Percentiles rank a stretch among this genome's conserved stretches.
These are phyloP conservation scores for Tolypocladium cylindrosporum DNA, from an alignment of 2,329 filamentous ascomycete genomes.

Conservation along the genomic window DNA sequence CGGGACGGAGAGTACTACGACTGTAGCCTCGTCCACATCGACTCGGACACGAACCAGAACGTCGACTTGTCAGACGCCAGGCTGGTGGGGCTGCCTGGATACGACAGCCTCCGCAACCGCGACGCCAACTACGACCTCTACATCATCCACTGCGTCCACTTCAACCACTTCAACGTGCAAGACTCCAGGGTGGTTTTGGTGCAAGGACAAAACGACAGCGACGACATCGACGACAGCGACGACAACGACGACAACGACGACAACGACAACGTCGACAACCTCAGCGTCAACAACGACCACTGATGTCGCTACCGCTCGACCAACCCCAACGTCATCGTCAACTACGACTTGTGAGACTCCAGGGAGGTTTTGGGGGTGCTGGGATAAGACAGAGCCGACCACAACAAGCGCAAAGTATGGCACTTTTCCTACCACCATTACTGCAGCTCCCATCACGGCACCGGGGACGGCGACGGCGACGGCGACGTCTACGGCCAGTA, in stretches of 20 bases:
- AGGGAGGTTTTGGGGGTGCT: conserved; percentile 47
- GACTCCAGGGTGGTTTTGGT: conserved; percentile 58
- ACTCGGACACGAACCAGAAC: conserved; percentile 68
- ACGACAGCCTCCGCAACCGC: conserved; percentile 37
- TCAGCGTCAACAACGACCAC: conserved; percentile 17
- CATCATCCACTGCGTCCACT: conserved; percentile 33
- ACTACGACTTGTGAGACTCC: conserved; percentile 37
- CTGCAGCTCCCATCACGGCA: conserved; percentile 18
- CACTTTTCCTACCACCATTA: conserved; percentile 11
- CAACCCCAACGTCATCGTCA: conserved; percentile 12
- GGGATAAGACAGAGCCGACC: conserved; percentile 27
- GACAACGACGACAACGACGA: conserved; percentile 21
- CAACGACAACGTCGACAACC: conserved; percentile 18
- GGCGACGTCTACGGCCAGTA: conserved; percentile 14
- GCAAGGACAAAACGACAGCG: conserved; percentile 36
- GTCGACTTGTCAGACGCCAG: conserved; percentile 80
- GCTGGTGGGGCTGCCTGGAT: conserved; percentile 80
- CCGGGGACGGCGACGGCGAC: conserved; percentile 20
- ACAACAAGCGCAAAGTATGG: conserved; percentile 10
- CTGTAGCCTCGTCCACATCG: conserved; percentile 39
- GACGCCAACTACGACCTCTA: conserved; percentile 26
- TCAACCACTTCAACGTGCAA: conserved; percentile 45
- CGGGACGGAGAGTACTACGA: conserved; percentile 65
- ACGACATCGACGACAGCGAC: conserved; percentile 24
- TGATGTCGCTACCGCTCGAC: conserved; percentile 18